Percentiles rank a stretch among this genome's conserved stretches.
Evolutionary conservation across 2,329 filamentous ascomycete species (phyloP).

Genomic region (Chaetothyriales sp.): DNA sequence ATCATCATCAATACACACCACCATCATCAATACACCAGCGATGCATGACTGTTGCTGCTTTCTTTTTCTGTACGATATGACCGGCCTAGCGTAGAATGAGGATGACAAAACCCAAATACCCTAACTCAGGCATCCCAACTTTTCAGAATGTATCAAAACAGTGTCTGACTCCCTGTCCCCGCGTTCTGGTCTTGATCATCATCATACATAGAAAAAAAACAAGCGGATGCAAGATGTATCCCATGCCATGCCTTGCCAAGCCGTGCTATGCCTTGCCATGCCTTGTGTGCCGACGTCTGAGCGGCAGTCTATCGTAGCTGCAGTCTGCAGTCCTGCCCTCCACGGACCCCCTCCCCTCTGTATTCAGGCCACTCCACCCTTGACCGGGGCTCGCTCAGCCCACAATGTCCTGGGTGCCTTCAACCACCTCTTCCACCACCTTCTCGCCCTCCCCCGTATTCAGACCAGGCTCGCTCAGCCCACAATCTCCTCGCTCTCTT

Average conservation of each 20-base stretch:
- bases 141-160: neutral
- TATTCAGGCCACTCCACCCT: too few relatives aligned
- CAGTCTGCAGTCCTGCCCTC: neutral
- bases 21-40: neutral
- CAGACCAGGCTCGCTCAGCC: neutral
- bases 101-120: too few relatives aligned
- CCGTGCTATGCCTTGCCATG: neutral
- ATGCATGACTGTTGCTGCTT: neutral
- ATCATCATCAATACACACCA: neutral
- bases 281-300: neutral
- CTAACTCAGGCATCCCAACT: too few relatives aligned
- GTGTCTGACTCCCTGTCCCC: neutral
- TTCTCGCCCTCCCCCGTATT: slow-evolving; percentile 42
- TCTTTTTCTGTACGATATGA: neutral
- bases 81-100: neutral
- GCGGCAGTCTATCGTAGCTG: neutral
- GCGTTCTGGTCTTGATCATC: neutral
- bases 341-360: too few relatives aligned
- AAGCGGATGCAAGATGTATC: neutral
- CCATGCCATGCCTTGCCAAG: neutral
- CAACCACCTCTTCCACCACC: slow-evolving; percentile 80
- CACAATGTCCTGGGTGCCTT: too few relatives aligned
- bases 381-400: neutral
- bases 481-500: slow-evolving; percentile 68
- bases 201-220: neutral